Evolutionary conservation across 805 yeast genomes (phyloP).

Genomic region (Spathaspora boniae): DNA sequence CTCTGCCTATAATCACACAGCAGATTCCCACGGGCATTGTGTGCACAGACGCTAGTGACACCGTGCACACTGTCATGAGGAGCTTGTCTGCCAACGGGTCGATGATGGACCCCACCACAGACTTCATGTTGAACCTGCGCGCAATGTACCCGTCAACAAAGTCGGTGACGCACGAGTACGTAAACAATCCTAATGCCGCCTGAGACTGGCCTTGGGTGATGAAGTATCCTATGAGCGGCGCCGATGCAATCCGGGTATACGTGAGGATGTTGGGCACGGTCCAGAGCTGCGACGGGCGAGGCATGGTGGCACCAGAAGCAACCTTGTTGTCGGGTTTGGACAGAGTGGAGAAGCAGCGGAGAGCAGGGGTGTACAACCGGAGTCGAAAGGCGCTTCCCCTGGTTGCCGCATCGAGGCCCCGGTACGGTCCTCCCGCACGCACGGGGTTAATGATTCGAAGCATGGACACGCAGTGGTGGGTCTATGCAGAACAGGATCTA

Average conservation of each 20-base stretch:
- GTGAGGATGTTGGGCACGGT: conserved; percentile 89
- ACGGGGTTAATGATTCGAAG: too few relatives aligned
- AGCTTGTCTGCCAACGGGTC: conserved; percentile 96
- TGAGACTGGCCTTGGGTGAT: conserved; percentile 61
- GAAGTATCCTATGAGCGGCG: conserved; percentile 83
- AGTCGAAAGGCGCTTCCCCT: too few relatives aligned
- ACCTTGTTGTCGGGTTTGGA: conserved; percentile 2
- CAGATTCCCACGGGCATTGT: conserved; percentile 69
- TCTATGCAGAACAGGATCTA: too few relatives aligned
- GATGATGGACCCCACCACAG: conserved; percentile 83
- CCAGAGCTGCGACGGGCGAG: conserved; percentile 41
- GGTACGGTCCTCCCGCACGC: too few relatives aligned
- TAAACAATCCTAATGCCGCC: conserved; percentile 69
- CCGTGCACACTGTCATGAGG: conserved; percentile 81
- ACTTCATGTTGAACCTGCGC: conserved; percentile 66
- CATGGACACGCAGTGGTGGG: too few relatives aligned
- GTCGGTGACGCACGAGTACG: conserved; percentile 87
- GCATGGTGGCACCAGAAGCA: conserved; percentile 1
- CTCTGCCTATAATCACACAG: conserved; percentile 76
- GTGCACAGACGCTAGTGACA: conserved; percentile 64
- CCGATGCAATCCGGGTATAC: conserved; percentile 67
- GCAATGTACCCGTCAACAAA: conserved; percentile 92
- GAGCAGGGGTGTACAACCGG: too few relatives aligned
- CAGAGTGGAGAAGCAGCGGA: conserved; percentile 1
- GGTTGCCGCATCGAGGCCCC: too few relatives aligned